A percentile compares a stretch with the other conserved stretches of the same genome.
phyloP scores from a whole-genome alignment of 2,329 filamentous ascomycete genomes.

The Alternaria atra region DNA sequence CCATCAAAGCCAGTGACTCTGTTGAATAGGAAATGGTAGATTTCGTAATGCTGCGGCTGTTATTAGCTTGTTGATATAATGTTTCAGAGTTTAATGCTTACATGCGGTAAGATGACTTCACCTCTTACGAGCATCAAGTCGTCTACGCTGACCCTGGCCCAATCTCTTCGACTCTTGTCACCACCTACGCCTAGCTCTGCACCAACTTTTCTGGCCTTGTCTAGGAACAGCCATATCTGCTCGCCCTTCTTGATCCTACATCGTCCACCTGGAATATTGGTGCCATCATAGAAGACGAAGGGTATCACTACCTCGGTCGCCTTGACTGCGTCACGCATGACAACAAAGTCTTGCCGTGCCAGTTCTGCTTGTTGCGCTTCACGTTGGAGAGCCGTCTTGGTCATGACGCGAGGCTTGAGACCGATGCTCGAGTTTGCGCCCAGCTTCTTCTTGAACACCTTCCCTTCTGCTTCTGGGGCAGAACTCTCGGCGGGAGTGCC shows the following conservation, averaged over 20 bases:
- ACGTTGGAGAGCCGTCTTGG: slow-evolving; percentile 77
- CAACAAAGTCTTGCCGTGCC: slow-evolving; percentile 80
- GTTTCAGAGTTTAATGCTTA: slow-evolving; percentile 54
- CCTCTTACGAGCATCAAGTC: slow-evolving; percentile 93
- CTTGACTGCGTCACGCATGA: slow-evolving; percentile 85
- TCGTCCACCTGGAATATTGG: slow-evolving; percentile 83
- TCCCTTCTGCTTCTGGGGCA: slow-evolving; percentile 41
- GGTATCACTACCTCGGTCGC: slow-evolving; percentile 88
- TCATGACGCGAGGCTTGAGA: slow-evolving; percentile 73
- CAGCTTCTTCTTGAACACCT: slow-evolving; percentile 59
- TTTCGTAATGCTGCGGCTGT: slow-evolving; percentile 82
- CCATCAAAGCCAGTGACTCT: slow-evolving; percentile 78
- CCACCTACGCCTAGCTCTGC: slow-evolving; percentile 79
- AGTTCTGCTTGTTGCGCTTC: slow-evolving; percentile 81
- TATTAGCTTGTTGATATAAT: slow-evolving; percentile 18
- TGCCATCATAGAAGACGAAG: slow-evolving; percentile 97
- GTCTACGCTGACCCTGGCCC: slow-evolving; percentile 93
- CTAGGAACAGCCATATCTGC: slow-evolving; percentile 89
- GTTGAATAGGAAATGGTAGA: slow-evolving; percentile 97
- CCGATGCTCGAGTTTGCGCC: slow-evolving; percentile 69
- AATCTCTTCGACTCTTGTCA: slow-evolving; percentile 76
- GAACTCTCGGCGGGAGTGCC: slow-evolving; percentile 51
- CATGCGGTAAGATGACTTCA: slow-evolving; percentile 91
- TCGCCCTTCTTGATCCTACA: slow-evolving; percentile 94
- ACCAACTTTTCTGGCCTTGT: slow-evolving; percentile 89